phyloP scores from a whole-genome alignment of 2,329 filamentous ascomycete genomes.

The Cordyceps militaris region DNA sequence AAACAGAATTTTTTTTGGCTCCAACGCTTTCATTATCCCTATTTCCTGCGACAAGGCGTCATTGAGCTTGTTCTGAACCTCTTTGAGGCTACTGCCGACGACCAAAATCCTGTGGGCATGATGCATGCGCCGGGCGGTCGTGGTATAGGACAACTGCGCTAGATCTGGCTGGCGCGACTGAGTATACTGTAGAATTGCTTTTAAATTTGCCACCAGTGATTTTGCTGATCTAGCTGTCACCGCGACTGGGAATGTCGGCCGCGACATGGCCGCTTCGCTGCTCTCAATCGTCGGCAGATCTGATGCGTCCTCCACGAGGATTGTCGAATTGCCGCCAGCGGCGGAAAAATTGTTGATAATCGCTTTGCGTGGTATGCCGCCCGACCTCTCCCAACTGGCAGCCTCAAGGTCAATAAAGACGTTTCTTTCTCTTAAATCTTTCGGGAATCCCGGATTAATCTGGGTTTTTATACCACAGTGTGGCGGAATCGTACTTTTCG shows the following conservation, averaged over 20 bases:
- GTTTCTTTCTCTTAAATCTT: not conserved
- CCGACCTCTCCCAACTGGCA: not conserved
- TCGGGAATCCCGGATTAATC: constrained; percentile 29
- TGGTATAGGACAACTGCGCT: constrained; percentile 43
- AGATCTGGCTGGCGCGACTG: not conserved
- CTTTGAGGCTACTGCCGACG: not conserved
- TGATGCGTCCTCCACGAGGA: constrained; percentile 52
- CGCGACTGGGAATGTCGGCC: constrained; percentile 22
- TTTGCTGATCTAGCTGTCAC: not conserved
- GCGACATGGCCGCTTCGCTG: not conserved
- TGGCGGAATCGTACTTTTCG: constrained; percentile 33
- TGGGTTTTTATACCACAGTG: constrained; percentile 11
- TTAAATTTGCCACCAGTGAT: not conserved
- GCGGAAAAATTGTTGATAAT: constrained; percentile 62
- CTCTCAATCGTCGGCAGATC: not conserved
- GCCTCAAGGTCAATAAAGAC: not conserved
- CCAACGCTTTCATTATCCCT: not conserved
- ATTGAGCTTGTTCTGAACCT: not conserved
- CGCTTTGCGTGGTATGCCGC: not conserved
- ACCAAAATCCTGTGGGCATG: constrained; percentile 42
- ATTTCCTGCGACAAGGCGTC: not conserved
- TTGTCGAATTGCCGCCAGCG: constrained; percentile 63
- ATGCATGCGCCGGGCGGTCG: constrained; percentile 56
- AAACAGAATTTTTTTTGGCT: constrained; percentile 29
- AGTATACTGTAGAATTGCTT: not conserved